Conservation (phyloP, 768 basidiomycete genomes). For the Tricholoma matsutake region DNA sequence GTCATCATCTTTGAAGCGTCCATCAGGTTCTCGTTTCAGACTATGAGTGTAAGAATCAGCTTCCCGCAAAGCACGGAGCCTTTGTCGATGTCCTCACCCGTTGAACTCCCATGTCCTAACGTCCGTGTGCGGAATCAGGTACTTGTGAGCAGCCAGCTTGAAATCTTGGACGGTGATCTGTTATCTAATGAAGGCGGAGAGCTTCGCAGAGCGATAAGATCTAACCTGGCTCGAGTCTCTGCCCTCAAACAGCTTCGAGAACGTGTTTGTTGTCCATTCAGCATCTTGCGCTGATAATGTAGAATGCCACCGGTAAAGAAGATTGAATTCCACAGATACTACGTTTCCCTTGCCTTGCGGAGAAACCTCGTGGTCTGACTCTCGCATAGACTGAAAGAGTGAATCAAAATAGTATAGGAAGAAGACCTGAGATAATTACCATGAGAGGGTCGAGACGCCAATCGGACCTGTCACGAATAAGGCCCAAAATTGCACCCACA, state of each 20-base stretch:
- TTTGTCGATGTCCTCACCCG: constrained; percentile 30
- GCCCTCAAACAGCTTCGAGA: constrained; percentile 41
- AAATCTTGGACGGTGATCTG: constrained; percentile 39
- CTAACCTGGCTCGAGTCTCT: constrained; percentile 39
- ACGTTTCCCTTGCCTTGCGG: constrained; percentile 74
- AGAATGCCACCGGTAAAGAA: constrained; percentile 65
- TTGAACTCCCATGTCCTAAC: constrained; percentile 55
- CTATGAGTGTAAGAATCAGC: constrained; percentile 26
- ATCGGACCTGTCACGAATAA: constrained; percentile 55
- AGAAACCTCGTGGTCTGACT: constrained; percentile 46
- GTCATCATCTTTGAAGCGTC: constrained; percentile 61
- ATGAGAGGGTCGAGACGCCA: constrained; percentile 73
- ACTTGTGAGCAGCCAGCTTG: constrained; percentile 28
- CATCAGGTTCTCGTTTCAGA: constrained; percentile 43
- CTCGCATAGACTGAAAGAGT: constrained; percentile 45
- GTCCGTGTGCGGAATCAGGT: constrained; percentile 28
- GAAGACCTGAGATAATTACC: constrained; percentile 29
- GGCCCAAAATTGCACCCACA: constrained; percentile 69
- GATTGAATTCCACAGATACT: constrained; percentile 74
- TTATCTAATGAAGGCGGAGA: not conserved
- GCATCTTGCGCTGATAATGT: constrained; percentile 54
- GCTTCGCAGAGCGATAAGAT: not conserved
- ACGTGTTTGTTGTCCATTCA: constrained; percentile 48
- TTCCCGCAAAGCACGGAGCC: not conserved
- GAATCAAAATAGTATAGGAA: not conserved